phyloP scores from a whole-genome alignment of 2,329 filamentous ascomycete species.

The Stagonosporopsis cucurbitacearum region DNA sequence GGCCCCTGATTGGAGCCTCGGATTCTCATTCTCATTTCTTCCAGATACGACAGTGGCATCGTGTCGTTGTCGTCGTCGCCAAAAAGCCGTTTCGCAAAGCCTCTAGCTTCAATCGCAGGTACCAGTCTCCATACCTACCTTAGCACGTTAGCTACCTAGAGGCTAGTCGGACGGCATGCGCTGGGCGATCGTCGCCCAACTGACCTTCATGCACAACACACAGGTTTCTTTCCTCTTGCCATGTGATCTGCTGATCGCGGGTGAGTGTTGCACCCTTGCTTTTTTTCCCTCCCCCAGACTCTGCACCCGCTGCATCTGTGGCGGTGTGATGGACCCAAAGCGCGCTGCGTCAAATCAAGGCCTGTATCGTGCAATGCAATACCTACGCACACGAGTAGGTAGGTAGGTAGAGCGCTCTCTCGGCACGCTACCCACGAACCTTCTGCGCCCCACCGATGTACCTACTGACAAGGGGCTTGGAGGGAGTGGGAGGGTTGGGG shows the following conservation, averaged over 20 bases:
- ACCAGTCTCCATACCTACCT: no score
- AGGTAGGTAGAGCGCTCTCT: conserved; percentile 10
- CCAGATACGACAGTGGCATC: conserved; percentile 12
- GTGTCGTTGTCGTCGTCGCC: not conserved
- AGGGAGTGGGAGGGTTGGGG: not conserved
- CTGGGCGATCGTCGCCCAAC: not conserved
- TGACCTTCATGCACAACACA: conserved; percentile 8
- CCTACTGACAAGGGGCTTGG: no score
- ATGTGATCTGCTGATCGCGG: conserved; percentile 14
- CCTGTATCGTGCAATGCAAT: no score
- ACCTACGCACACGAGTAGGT: no score
- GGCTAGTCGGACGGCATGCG: not conserved
- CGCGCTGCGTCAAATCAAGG: conserved; percentile 12
- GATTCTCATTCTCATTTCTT: conserved; percentile 2
- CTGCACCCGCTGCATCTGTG: not conserved
- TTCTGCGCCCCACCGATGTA: not conserved
- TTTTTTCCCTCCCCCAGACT: conserved; percentile 1
- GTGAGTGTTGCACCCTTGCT: not conserved
- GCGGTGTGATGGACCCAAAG: conserved; percentile 15
- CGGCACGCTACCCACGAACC: conserved; percentile 4
- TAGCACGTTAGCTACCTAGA: not conserved
- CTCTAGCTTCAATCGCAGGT: not conserved
- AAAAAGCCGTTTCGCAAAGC: no score
- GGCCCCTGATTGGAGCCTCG: conserved; percentile 5
- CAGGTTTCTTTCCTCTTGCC: not conserved